Conservation (phyloP, 2,329 filamentous ascomycete species). For the Ophiosphaerella herpotricha region DNA sequence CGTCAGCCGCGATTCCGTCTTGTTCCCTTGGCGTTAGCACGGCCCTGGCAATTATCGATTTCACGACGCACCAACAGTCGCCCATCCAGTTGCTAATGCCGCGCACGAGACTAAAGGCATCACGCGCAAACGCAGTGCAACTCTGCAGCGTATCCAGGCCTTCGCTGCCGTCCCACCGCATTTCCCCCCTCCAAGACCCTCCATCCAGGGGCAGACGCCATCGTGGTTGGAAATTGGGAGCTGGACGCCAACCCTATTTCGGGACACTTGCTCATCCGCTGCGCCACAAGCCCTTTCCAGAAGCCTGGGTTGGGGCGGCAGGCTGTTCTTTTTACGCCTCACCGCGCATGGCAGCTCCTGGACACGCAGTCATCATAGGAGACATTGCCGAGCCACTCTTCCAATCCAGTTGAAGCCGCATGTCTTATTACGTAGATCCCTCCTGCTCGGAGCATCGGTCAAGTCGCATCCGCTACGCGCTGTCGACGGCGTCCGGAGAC, state of each 20-base stretch:
- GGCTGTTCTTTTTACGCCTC: slow-evolving; percentile 8
- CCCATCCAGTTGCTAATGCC: not conserved
- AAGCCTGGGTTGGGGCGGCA: slow-evolving; percentile 6
- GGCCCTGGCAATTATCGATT: slow-evolving; percentile 1
- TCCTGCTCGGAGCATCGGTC: too few species aligned
- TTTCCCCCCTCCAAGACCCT: not conserved
- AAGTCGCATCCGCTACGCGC: too few species aligned
- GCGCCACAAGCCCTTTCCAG: slow-evolving; percentile 17
- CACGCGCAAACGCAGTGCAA: not conserved
- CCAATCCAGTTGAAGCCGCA: too few species aligned
- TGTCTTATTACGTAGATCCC: too few species aligned
- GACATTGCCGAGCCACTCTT: not conserved
- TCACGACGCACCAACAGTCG: not conserved
- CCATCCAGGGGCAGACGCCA: slow-evolving; percentile 2
- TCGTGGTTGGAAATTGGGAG: slow-evolving; percentile 19
- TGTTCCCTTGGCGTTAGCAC: not conserved
- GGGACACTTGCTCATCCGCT: slow-evolving; percentile 1
- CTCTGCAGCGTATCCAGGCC: not conserved
- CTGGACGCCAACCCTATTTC: slow-evolving; percentile 9
- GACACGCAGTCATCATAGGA: slow-evolving; percentile 6
- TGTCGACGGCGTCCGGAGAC: too few species aligned
- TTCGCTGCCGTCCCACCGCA: too few species aligned
- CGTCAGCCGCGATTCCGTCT: slow-evolving; percentile 4
- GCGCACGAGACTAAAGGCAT: not conserved
- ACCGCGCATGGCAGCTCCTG: not conserved